Base-by-base conservation (phyloP, 345 rosid genomes). In the Microcos paniculata region DNA sequence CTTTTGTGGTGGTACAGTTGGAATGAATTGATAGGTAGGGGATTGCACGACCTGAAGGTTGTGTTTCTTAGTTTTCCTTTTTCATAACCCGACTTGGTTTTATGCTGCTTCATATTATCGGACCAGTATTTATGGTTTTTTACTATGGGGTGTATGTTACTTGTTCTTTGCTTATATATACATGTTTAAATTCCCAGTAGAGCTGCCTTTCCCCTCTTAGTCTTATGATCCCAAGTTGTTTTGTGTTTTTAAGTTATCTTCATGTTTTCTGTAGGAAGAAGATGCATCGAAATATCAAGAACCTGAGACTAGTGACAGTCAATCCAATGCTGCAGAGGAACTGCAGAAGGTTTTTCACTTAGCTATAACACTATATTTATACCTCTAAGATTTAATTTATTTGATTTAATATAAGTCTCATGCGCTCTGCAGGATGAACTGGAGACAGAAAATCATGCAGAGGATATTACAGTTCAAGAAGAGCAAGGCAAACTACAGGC, bases 361-460 rank as follows among this genome's bases (percentile, higher is more conserved):
- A 24, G 49, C 43, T 45, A 12, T 38, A 26, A 19, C 43, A 45
- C 18, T 13, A n/a, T 18, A 28, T 45, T 19, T 49, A 1, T 38
- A 16, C 8, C 26, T 24, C 18, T 9, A 9, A 11, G n/a, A 8
- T 26, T 40, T 69, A 57, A 42, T 19, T 23, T 24, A 9, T 59
- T 63, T 8, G 46, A 72, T 46, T 62, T 62, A 26, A 66, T 62
- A 12, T 45, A 58, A 49, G 59, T 62, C 49, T 46, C 31, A 76
- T 30, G 33, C 75, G 23, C 26, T 46, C 51, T 65, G 72, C 87
- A 92, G 91, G 88, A 81, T 79, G 95, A 87, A 53, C 23, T 57
- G 15, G 90, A 74, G 77, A 40, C 72, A 4, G 94, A 86, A 76
- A 82, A 80, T 73, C 84, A 68, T 49, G 62, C 9, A 8, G 96